Evolutionary conservation across 805 yeast species (phyloP), one percentile per base, ranked within the genome.

Genomic region (Wickerhamomyces mucosus): DNA sequence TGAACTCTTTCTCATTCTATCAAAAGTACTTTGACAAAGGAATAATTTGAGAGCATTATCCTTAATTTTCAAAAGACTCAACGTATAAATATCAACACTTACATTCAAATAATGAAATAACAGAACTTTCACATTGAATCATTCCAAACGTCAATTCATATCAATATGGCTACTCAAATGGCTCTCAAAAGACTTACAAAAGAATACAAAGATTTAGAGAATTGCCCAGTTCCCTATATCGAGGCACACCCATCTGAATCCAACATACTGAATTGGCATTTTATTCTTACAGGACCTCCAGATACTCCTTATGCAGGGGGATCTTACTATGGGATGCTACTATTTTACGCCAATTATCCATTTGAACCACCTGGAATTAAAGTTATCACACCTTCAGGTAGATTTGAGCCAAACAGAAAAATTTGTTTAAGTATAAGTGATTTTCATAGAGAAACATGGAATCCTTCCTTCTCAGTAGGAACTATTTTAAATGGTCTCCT

Each of bases 361-460:
- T 84, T 81, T 62, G 75, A 78, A 39, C 95, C 96, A 5, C 96
- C 95, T 1, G 69, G 85, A 2, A 86, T 88, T 30, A 64, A 78
- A 34, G 84, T 88, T 81, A 59, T 77, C 19, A 88, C 96, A 0
- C 96, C 96, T 4, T 80, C 75, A 44, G 96, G 96, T 3, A 63
- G 94, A 28, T 88, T 88, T 53, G 67, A 70, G 29, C 69, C 85
- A 35, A 81, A 82, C 49, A 69, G 78, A 3, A 61, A 92, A 30
- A 64, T 88, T 15, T 88, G 96, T 56, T 61, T 88, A 25, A 75
- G 86, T 8, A 85, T 88, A 74, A 78, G 94, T 47, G 96, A 86
- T 56, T 88, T 71, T 54, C 96, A 88, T 47, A 96, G 95, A 5
- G 92, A 86, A 51, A 63, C 79, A 2, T 88, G 96, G 96, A 86